A percentile compares a stretch with the other conserved stretches of the same genome.
Evolutionary conservation across 1,139 yeast genomes (phyloP).

Genomic region (Suhomyces taliae): DNA sequence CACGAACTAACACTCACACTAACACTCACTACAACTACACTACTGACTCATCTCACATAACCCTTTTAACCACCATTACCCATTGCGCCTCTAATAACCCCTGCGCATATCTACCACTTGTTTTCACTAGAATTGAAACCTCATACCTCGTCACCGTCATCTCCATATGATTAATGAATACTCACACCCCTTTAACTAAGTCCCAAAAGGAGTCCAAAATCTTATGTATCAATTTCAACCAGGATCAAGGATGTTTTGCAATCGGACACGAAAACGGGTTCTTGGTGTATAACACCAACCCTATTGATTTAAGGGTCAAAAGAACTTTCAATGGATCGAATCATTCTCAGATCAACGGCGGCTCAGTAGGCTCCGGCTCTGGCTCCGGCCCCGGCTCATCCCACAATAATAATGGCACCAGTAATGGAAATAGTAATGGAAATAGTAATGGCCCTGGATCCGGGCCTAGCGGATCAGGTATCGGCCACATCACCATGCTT

Average conservation of each 20-base stretch:
- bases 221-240: slow-evolving; percentile 72
- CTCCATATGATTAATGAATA: slow-evolving; percentile 31
- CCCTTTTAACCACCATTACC: too few species aligned
- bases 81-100: too few species aligned
- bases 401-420: not conserved
- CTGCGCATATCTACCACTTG: too few species aligned
- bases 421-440: too few species aligned
- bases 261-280: slow-evolving; percentile 81
- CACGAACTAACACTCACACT: too few species aligned
- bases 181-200: slow-evolving; percentile 32
- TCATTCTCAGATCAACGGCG: not conserved
- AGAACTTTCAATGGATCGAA: slow-evolving; percentile 44
- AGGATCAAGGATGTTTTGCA: slow-evolving; percentile 89
- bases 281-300: slow-evolving; percentile 84
- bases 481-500: slow-evolving; percentile 78
- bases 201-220: slow-evolving; percentile 37
- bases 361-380: slow-evolving; percentile 3
- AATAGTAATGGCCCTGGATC: not conserved
- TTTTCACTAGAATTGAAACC: too few species aligned
- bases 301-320: slow-evolving; percentile 75
- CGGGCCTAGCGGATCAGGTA: slow-evolving; percentile 47
- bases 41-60: too few species aligned
- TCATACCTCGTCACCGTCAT: too few species aligned
- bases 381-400: not conserved
- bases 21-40: too few species aligned